A percentile compares a stretch with the other conserved stretches of the same genome.
These are phyloP conservation scores for Avena insularis DNA, from an alignment of 176 grass and related monocot genomes.

Conservation along the genomic window DNA sequence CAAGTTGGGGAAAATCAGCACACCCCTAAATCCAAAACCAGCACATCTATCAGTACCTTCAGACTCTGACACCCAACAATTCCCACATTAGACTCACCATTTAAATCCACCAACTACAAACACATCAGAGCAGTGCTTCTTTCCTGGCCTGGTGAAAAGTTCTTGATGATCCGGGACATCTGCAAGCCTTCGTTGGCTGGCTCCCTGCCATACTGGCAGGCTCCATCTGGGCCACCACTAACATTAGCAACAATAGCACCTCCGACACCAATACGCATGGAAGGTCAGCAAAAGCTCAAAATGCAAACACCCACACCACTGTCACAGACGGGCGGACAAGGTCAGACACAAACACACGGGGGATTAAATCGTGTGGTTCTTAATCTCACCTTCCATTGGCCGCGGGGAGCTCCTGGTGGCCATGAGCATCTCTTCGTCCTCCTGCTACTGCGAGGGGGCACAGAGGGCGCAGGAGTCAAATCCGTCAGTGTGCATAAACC, in stretches of 20 bases:
- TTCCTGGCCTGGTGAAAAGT: constrained; percentile 69
- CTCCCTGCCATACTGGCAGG: constrained; percentile 61
- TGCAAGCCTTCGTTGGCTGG: constrained; percentile 77
- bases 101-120: constrained; percentile 80
- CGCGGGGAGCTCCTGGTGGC: constrained; percentile 77
- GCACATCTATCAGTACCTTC: constrained; percentile 5
- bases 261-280: not conserved
- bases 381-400: constrained; percentile 91
- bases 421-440: constrained; percentile 87
- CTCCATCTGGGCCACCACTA: constrained; percentile 45
- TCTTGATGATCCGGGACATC: constrained; percentile 78
- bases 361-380: not conserved
- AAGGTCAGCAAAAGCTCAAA: constrained; percentile 8
- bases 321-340: not conserved
- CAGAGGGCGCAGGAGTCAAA: constrained; percentile 38
- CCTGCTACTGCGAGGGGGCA: constrained; percentile 53
- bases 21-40: constrained; percentile 53
- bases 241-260: not conserved
- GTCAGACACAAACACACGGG: not conserved
- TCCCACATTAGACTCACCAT: constrained; percentile 40
- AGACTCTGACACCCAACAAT: not conserved
- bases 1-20: constrained; percentile 91
- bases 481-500: constrained; percentile 36
- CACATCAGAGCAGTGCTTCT: constrained; percentile 83
- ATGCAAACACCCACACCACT: not conserved